These are phyloP conservation scores for Rhytidiadelphus loreus DNA, from an alignment of 225 moss, liverwort and hornwort species.

Conservation along the genomic window DNA sequence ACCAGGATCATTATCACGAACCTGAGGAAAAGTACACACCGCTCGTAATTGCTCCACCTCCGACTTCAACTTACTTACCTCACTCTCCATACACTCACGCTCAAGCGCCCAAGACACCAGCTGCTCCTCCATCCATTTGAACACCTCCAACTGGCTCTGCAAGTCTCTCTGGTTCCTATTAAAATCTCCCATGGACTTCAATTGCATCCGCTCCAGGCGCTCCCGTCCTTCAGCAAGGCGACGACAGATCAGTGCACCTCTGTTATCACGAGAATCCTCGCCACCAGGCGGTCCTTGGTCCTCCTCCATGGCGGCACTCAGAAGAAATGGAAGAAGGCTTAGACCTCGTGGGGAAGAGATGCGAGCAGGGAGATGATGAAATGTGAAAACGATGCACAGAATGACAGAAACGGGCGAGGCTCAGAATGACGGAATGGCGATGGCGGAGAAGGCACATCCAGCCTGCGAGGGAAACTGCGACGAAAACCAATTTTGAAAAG, in stretches of 20 bases:
- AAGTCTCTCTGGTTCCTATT: constrained; percentile 19
- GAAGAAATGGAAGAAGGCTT: neutral
- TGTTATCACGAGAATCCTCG: neutral
- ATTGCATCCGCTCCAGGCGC: constrained; percentile 32
- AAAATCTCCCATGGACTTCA: constrained; percentile 14
- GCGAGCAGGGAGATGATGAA: neutral
- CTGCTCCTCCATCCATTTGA: constrained; percentile 38
- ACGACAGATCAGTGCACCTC: neutral
- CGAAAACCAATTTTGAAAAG: neutral
- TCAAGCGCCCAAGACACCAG: constrained; percentile 25
- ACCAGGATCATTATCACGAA: constrained; percentile 7
- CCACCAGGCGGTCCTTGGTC: neutral
- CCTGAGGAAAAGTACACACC: neutral
- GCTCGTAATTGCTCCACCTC: constrained; percentile 13
- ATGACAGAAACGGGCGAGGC: neutral
- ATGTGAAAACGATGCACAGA: neutral
- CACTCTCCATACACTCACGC: constrained; percentile 10
- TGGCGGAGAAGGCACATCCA: neutral
- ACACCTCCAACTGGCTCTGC: constrained; percentile 4
- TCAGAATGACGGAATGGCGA: neutral
- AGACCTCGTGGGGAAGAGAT: neutral
- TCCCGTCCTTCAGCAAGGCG: constrained; percentile 43
- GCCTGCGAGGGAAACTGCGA: neutral
- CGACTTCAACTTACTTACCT: constrained; percentile 18
- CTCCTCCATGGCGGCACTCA: constrained; percentile 4